phyloP scores from a whole-genome alignment of 352 stramenopile species.

The Pythium periplocum region DNA sequence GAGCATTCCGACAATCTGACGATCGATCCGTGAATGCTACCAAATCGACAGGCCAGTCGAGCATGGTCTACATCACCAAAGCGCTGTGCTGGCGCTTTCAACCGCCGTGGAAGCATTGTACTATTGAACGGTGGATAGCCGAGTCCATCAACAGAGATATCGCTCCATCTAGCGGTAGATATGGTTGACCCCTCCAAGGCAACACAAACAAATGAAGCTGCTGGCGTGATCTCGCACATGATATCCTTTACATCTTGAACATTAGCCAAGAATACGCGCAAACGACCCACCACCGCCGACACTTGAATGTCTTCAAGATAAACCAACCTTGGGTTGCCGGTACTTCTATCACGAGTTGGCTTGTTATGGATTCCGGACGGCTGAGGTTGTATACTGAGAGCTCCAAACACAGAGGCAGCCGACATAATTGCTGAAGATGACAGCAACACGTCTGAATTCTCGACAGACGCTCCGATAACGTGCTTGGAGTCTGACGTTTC shows the following conservation, averaged over 20 bases:
- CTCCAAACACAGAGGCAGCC: too few species aligned
- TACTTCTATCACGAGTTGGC: too few species aligned
- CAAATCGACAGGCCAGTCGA: conserved; percentile 33
- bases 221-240: too few species aligned
- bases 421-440: too few species aligned
- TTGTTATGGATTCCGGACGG: too few species aligned
- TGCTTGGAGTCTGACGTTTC: too few species aligned
- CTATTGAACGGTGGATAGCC: conserved; percentile 76
- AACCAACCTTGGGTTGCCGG: too few species aligned
- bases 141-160: conserved; percentile 64
- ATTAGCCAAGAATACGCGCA: conserved; percentile 48
- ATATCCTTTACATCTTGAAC: background rate
- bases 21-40: conserved; percentile 35
- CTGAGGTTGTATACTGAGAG: too few species aligned
- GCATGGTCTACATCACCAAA: conserved; percentile 30
- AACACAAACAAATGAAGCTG: conserved; percentile 27
- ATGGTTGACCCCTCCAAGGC: conserved; percentile 47
- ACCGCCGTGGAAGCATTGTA: conserved; percentile 47
- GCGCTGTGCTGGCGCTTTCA: conserved; percentile 36
- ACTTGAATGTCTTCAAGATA: conserved; percentile 2
- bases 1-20: too few species aligned
- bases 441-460: too few species aligned
- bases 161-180: conserved; percentile 31
- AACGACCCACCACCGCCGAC: conserved; percentile 30
- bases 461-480: too few species aligned